Evolutionary conservation across 179 eudicot genomes (phyloP), one percentile per base, ranked within the genome.

Genomic region (Gypsophila paniculata): DNA sequence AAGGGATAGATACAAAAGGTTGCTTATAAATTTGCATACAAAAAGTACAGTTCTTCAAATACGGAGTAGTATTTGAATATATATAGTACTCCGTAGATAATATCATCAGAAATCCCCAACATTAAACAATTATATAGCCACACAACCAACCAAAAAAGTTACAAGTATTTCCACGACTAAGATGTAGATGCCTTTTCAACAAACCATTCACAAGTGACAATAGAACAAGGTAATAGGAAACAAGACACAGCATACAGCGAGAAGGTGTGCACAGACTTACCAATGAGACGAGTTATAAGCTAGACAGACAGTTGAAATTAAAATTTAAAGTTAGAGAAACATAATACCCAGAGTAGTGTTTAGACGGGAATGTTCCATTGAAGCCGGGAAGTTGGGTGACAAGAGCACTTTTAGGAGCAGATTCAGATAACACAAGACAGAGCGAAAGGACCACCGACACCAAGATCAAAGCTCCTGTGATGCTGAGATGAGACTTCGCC

Each of bases 321-420:
- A 42, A 59, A 61, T 18, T 29, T 4, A 15, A 17, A 51, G 18
- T 14, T 4, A 69, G 62, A 48, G 17, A 0, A 5, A 5, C 13
- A n/a, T 12, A 3, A 14, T 74, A 93, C 98, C 98, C 97, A 34
- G 97, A 79, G 65, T 91, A 89, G 73, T 91, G 97, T 74, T 88
- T 85, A 72, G 98, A 93, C 25, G 88, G 91, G 63, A 93, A 79
- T 74, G 80, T 69, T 68, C 90, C 98, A 71, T 68, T 61, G 72
- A 91, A 93, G 17, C 98, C 98, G 46, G 98, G 98, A 51, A 93
- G 77, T 26, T 83, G 83, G 1, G 88, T 76, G 25, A 93, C 79
- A 29, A 89, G 75, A 52, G 91, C 85, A 70, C 17, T 72, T 69
- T 89, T 82, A 73, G 96, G 97, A 12, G 88, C 98, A 29, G 93